Evolutionary conservation across 495 filamentous ascomycete species (phyloP).

Genomic region (Extremus antarcticus): DNA sequence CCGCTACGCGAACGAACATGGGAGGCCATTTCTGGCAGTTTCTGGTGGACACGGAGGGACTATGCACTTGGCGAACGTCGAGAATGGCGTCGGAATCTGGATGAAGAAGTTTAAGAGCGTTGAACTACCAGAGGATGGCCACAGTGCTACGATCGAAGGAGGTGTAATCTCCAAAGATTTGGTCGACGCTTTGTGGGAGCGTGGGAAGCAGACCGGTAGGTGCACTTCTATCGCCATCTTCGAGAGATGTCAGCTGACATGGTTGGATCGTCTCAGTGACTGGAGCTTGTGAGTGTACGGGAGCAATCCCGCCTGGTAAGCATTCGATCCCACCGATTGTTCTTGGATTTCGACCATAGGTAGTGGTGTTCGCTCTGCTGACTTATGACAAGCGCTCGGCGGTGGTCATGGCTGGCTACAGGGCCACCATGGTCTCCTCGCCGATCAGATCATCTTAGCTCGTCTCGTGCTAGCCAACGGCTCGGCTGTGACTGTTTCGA

Average conservation of each 20-base stretch:
- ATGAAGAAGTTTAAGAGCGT: background rate
- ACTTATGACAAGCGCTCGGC: conserved; percentile 46
- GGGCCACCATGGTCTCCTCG: conserved; percentile 49
- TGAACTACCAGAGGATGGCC: background rate
- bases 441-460: conserved; percentile 44
- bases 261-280: no score
- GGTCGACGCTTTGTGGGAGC: background rate
- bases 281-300: conserved; percentile 1
- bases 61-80: background rate
- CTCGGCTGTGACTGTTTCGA: conserved; percentile 26
- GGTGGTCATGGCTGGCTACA: conserved; percentile 52
- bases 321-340: no score
- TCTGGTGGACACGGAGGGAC: background rate
- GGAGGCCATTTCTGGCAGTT: background rate
- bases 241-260: background rate
- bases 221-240: no score
- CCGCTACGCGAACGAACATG: background rate
- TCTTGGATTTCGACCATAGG: no score
- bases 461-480: conserved; percentile 50
- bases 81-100: conserved; percentile 1
- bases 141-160: background rate
- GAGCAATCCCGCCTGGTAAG: background rate
- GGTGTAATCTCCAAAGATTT: background rate
- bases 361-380: no score
- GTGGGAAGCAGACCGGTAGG: conserved; percentile 2